Evolutionary conservation across 768 basidiomycete species (phyloP).

Genomic region (Leucocoprinus birnbaumii): DNA sequence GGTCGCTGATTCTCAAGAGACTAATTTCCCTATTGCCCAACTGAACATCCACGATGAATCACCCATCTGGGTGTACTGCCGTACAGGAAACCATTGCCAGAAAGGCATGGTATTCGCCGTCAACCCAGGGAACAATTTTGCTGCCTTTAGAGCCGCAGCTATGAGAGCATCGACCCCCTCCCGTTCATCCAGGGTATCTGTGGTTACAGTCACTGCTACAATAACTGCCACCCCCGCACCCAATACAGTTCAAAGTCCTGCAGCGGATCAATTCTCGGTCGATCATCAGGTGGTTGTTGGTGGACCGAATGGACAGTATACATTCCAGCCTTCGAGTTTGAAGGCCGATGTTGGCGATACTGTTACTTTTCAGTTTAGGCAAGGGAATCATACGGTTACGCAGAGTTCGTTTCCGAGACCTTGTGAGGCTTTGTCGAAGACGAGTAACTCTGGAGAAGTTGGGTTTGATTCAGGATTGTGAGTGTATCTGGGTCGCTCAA

Average conservation of each 20-base stretch:
- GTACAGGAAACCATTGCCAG: slow-evolving; percentile 14
- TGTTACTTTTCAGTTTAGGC: slow-evolving; percentile 44
- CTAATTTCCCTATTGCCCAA: slow-evolving; percentile 43
- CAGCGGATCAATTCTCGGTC: background rate
- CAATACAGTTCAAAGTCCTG: too few species aligned
- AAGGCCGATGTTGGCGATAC: slow-evolving; percentile 46
- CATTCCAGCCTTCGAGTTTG: slow-evolving; percentile 43
- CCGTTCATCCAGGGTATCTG: too few species aligned
- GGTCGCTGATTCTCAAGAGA: slow-evolving; percentile 38
- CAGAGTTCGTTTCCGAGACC: slow-evolving; percentile 38
- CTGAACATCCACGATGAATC: slow-evolving; percentile 28
- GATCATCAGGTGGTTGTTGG: slow-evolving; percentile 44
- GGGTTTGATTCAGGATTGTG: slow-evolving; percentile 50
- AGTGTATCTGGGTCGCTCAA: slow-evolving; percentile 11
- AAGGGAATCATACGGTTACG: slow-evolving; percentile 49
- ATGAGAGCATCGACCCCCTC: slow-evolving; percentile 20
- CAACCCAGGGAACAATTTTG: slow-evolving; percentile 54
- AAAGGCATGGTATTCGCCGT: slow-evolving; percentile 23
- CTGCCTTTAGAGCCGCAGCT: slow-evolving; percentile 53
- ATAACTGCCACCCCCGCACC: too few species aligned
- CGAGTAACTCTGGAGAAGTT: slow-evolving; percentile 37
- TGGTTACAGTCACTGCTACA: too few species aligned
- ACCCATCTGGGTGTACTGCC: slow-evolving; percentile 16
- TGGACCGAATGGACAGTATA: slow-evolving; percentile 29
- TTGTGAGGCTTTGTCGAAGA: slow-evolving; percentile 38